Percentiles rank a stretch among this genome's conserved stretches.
phyloP scores from a whole-genome alignment of 225 moss, liverwort and hornwort species.

The Rhytidiadelphus loreus region DNA sequence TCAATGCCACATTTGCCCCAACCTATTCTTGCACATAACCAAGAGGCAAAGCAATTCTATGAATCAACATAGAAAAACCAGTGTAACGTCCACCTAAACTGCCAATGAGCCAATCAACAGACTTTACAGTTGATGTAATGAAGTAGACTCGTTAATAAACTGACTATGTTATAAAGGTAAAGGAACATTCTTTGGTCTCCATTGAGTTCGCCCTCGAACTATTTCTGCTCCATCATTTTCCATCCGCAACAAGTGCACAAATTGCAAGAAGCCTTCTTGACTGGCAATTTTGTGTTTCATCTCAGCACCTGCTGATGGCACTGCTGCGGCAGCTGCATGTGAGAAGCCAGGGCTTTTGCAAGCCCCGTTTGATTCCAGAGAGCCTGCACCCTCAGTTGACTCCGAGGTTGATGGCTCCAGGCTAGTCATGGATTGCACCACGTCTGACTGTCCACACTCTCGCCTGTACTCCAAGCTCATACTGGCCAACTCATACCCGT shows the following conservation, averaged over 20 bases:
- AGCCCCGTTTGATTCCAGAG: conserved; percentile 10
- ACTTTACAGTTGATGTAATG: conserved; percentile 19
- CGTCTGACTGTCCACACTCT: conserved; percentile 76
- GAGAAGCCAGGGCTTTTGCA: neutral
- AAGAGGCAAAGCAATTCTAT: conserved; percentile 19
- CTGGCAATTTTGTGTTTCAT: conserved; percentile 22
- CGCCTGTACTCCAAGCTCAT: conserved; percentile 85
- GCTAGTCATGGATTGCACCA: conserved; percentile 83
- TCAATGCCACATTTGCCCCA: conserved; percentile 23
- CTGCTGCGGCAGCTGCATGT: neutral
- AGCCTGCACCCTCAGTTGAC: neutral
- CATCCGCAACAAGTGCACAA: conserved; percentile 67
- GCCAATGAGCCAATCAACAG: conserved; percentile 11
- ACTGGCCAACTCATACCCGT: conserved; percentile 62
- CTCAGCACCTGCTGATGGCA: conserved; percentile 9
- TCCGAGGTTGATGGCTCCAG: conserved; percentile 30
- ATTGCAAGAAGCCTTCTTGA: conserved; percentile 36
- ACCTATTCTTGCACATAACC: conserved; percentile 12
- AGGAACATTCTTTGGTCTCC: conserved; percentile 52
- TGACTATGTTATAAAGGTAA: conserved; percentile 5
- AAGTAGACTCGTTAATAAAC: neutral
- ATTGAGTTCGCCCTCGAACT: conserved; percentile 82
- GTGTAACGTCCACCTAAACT: neutral
- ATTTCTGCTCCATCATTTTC: conserved; percentile 81
- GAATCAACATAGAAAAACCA: neutral